Conservation (phyloP, 257 asterid species). For the Capsicum rhomboideum region DNA sequence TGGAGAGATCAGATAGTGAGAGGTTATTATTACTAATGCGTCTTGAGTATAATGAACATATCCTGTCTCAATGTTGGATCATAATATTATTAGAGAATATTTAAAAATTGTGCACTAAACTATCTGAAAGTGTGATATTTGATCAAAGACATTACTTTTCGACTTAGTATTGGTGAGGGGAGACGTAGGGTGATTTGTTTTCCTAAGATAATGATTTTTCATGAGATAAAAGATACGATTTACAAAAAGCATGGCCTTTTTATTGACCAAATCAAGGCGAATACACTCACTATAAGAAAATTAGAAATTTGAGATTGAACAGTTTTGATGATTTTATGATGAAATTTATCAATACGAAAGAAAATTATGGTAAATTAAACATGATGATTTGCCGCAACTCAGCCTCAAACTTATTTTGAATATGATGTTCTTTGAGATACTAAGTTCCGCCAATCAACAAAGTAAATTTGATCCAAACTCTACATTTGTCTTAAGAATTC, state of each 20-base stretch:
- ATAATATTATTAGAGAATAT: not conserved
- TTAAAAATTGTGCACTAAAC: not conserved
- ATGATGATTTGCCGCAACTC: not conserved
- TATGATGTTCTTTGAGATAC: too few relatives aligned
- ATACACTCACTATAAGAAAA: not conserved
- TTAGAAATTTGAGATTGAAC: not conserved
- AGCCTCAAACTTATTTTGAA: not conserved
- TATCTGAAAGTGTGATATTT: not conserved
- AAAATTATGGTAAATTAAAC: not conserved
- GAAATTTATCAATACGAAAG: not conserved
- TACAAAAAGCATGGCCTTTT: not conserved
- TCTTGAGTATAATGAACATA: not conserved
- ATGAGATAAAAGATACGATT: not conserved
- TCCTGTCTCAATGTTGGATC: not conserved
- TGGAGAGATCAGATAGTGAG: not conserved
- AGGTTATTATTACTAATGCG: not conserved
- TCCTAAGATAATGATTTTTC: not conserved
- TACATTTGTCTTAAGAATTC: too few relatives aligned
- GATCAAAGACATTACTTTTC: not conserved
- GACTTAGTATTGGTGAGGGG: not conserved
- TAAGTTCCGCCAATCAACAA: not conserved
- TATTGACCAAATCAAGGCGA: not conserved
- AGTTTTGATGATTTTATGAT: not conserved
- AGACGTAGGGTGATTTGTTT: not conserved
- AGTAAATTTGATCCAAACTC: fast-evolving